phyloP scores from a whole-genome alignment of 176 grass and related monocot species.

The Phoenix roebelenii region DNA sequence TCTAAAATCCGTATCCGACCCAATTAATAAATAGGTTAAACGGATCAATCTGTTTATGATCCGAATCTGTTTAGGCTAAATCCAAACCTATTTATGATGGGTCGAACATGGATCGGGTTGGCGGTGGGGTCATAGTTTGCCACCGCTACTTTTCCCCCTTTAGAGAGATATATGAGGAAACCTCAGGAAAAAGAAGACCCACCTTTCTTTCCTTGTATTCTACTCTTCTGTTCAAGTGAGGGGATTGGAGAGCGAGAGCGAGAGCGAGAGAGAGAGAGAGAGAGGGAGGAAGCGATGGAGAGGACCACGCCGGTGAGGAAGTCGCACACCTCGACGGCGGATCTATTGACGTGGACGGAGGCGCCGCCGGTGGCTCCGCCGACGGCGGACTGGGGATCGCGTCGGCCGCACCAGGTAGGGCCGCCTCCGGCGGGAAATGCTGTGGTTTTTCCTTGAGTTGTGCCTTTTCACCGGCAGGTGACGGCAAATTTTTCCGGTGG shows the following conservation, averaged over 20 bases:
- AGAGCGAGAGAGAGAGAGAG: conserved; percentile 21
- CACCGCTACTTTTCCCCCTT: no score
- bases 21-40: no score
- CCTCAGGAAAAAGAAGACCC: no score
- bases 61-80: no score
- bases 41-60: no score
- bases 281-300: conserved; percentile 42
- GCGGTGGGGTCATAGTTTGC: no score
- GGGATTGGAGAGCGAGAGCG: conserved; percentile 1
- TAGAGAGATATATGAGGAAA: no score
- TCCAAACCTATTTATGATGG: no score
- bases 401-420: conserved; percentile 53
- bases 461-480: not conserved
- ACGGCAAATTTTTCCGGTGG: not conserved
- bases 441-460: not conserved
- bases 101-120: no score
- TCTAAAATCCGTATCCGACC: no score
- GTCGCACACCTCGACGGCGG: conserved; percentile 74
- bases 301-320: conserved; percentile 85
- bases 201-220: no score
- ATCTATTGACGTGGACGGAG: conserved; percentile 88
- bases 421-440: not conserved
- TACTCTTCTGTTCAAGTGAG: no score
- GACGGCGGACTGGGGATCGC: conserved; percentile 25
- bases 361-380: conserved; percentile 25